Percentiles rank a stretch among this genome's conserved stretches.
phyloP scores from a whole-genome alignment of 306 rosid species.

The Leucaena leucocephala region DNA sequence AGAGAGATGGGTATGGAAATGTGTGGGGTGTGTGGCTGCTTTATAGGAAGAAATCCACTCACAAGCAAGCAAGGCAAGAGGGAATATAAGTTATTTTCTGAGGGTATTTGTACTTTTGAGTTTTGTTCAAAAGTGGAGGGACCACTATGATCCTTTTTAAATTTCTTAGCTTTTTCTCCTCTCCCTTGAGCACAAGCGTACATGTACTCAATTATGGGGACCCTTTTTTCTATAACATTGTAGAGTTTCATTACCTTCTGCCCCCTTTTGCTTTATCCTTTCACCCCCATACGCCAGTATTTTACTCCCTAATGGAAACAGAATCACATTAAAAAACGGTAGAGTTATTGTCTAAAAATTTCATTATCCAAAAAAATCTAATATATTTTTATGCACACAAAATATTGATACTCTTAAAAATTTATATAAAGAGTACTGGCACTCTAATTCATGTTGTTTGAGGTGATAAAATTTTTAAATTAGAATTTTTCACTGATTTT shows the following conservation, averaged over 20 bases:
- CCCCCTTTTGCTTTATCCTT: slow-evolving; percentile 12
- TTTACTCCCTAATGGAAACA: not conserved
- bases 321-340: not conserved
- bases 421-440: too few species aligned
- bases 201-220: slow-evolving; percentile 22
- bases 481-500: too few species aligned
- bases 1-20: slow-evolving; percentile 28
- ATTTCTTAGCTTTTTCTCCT: not conserved
- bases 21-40: slow-evolving; percentile 35
- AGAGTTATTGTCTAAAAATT: too few species aligned
- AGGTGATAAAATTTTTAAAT: too few species aligned
- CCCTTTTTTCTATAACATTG: slow-evolving; percentile 12
- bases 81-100: slow-evolving; percentile 44
- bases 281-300: not conserved
- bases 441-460: too few species aligned
- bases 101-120: slow-evolving; percentile 56
- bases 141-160: slow-evolving; percentile 31
- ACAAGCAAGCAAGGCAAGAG: slow-evolving; percentile 37
- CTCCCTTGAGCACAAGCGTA: not conserved
- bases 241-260: slow-evolving; percentile 23
- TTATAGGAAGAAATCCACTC: slow-evolving; percentile 42
- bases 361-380: too few species aligned
- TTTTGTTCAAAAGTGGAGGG: slow-evolving; percentile 46
- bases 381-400: too few species aligned
- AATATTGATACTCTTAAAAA: too few species aligned